A percentile compares a stretch with the other conserved stretches of the same genome.
Conservation (phyloP, 1,139 yeast genomes). For the Magnusiomyces fungicola region DNA sequence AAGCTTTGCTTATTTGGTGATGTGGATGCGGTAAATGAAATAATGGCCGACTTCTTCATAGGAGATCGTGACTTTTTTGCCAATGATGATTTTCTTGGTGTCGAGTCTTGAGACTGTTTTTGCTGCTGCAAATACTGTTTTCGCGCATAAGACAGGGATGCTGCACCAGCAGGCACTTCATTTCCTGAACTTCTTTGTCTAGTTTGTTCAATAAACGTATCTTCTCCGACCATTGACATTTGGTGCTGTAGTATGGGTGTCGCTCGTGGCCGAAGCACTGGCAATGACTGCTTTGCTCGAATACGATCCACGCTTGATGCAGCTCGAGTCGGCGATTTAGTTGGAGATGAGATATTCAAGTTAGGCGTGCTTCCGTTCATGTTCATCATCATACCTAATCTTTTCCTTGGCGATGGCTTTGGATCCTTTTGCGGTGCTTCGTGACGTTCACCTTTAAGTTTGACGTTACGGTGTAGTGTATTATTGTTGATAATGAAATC, state of each 20-base stretch:
- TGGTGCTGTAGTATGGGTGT: background rate
- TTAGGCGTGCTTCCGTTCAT: background rate
- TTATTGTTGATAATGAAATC: slow-evolving; percentile 12
- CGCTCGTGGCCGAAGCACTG: slow-evolving; percentile 4
- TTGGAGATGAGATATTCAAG: background rate
- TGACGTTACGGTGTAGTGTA: slow-evolving; percentile 22
- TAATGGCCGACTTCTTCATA: too few species aligned
- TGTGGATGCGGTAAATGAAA: too few species aligned
- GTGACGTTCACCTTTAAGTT: slow-evolving; percentile 15
- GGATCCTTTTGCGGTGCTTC: background rate
- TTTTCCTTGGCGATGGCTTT: background rate
- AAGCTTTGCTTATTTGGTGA: slow-evolving; percentile 5
- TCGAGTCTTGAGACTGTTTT: too few species aligned
- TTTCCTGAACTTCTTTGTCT: background rate
- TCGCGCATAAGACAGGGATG: too few species aligned
- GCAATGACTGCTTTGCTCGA: slow-evolving; percentile 12
- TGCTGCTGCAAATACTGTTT: too few species aligned
- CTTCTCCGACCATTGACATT: background rate
- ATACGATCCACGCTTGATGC: slow-evolving; percentile 8
- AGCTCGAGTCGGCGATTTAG: background rate
- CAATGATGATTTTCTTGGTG: too few species aligned
- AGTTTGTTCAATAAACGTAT: too few species aligned
- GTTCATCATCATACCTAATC: slow-evolving; percentile 1
- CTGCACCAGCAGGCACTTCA: too few species aligned
- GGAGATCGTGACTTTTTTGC: too few species aligned